Evolutionary conservation across 2,329 filamentous ascomycete genomes (phyloP).

Genomic region (Exophiala viscosa): DNA sequence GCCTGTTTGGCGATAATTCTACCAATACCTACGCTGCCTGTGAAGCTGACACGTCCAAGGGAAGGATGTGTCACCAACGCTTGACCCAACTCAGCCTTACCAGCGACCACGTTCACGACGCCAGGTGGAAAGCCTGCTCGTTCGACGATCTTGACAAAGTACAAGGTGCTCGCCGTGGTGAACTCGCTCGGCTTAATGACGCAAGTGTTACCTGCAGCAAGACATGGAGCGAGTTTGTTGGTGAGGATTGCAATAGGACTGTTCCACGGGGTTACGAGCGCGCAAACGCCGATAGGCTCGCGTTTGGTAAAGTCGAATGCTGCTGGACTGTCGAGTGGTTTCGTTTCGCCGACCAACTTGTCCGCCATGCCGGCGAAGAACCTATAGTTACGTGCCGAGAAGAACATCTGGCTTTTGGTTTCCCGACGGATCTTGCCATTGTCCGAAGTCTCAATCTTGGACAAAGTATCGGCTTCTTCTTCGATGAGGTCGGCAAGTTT

Average conservation of each 20-base stretch:
- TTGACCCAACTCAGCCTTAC: constrained; percentile 65
- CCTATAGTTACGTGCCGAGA: constrained; percentile 51
- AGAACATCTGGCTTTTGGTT: constrained; percentile 61
- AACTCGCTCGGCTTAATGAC: constrained; percentile 58
- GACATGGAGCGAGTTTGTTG: constrained; percentile 59
- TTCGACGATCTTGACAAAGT: constrained; percentile 61
- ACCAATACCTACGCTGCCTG: constrained; percentile 68
- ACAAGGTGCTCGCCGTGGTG: constrained; percentile 54
- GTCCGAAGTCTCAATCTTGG: constrained; percentile 71
- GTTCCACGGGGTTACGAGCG: constrained; percentile 74
- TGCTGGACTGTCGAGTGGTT: constrained; percentile 46
- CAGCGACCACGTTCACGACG: constrained; percentile 66
- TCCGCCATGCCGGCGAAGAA: constrained; percentile 79
- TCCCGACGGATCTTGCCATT: constrained; percentile 71
- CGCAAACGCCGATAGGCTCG: constrained; percentile 73
- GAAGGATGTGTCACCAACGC: constrained; percentile 63
- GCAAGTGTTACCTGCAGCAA: constrained; percentile 55
- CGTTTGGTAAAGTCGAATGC: constrained; percentile 74
- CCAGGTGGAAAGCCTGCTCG: constrained; percentile 52
- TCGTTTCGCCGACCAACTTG: constrained; percentile 72
- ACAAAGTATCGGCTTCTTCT: constrained; percentile 58
- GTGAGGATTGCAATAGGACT: constrained; percentile 69
- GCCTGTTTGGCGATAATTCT: constrained; percentile 72
- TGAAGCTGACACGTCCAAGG: constrained; percentile 74
- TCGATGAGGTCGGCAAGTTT: constrained; percentile 66